A percentile compares a stretch with the other conserved stretches of the same genome.
These are phyloP conservation scores for Suillus tomentosus DNA, from an alignment of 768 basidiomycete species.

Conservation along the genomic window DNA sequence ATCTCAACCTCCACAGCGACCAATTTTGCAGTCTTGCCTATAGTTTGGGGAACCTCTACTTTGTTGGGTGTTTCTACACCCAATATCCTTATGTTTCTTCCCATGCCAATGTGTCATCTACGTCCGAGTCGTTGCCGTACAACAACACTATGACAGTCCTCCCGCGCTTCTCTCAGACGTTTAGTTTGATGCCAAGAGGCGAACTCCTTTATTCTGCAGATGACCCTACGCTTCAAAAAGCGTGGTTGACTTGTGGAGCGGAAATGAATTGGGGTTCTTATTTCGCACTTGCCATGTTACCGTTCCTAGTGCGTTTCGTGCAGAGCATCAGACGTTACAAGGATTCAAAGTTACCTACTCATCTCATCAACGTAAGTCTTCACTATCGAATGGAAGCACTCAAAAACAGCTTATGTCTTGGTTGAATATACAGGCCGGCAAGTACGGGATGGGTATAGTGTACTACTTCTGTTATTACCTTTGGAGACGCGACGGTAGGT, in stretches of 20 bases:
- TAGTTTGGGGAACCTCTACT: conserved; percentile 70
- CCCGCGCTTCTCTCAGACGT: neutral
- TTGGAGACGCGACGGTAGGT: conserved; percentile 70
- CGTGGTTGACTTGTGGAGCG: conserved; percentile 45
- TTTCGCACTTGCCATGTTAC: conserved; percentile 61
- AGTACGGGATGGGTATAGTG: conserved; percentile 72
- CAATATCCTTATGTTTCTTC: conserved; percentile 5
- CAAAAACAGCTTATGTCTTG: neutral
- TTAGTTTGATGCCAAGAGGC: neutral
- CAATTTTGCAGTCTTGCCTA: conserved; percentile 82
- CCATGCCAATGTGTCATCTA: neutral
- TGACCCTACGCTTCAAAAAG: conserved; percentile 41
- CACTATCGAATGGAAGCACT: conserved; percentile 13
- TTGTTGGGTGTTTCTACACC: conserved; percentile 74
- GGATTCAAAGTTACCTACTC: conserved; percentile 73
- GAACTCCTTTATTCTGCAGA: conserved; percentile 15
- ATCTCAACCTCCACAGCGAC: conserved; percentile 49
- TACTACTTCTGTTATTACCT: conserved; percentile 68
- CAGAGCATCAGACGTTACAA: conserved; percentile 88
- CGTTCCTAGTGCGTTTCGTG: conserved; percentile 74
- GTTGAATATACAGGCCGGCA: conserved; percentile 64
- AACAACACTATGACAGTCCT: neutral
- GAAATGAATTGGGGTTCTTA: conserved; percentile 60
- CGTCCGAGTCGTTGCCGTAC: no score
- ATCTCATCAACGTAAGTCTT: conserved; percentile 80